Conservation (phyloP, 2,329 filamentous ascomycete genomes). For the Aspergillus unguis region DNA sequence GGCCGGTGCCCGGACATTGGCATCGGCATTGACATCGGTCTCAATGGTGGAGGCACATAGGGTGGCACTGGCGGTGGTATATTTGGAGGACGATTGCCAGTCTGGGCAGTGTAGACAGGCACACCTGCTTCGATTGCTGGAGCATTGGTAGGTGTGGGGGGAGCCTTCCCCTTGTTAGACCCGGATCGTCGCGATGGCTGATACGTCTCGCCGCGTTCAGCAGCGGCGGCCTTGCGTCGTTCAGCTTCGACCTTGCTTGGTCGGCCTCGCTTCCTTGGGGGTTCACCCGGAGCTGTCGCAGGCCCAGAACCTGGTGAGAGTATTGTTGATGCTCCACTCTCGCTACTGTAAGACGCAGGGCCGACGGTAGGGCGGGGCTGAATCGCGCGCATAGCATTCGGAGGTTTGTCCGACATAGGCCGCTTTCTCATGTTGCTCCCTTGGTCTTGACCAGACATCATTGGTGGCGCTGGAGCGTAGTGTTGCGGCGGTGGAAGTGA, state of each 20-base stretch:
- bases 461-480: conserved; percentile 20
- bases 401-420: conserved; percentile 31
- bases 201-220: conserved; percentile 39
- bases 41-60: conserved; percentile 19
- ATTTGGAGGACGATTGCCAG: conserved; percentile 15
- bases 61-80: conserved; percentile 19
- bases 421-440: conserved; percentile 30
- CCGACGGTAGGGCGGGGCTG: conserved; percentile 39
- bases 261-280: conserved; percentile 42
- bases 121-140: conserved; percentile 21
- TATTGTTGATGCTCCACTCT: conserved; percentile 32
- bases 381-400: conserved; percentile 34
- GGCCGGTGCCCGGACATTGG: no score
- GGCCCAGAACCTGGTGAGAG: conserved; percentile 35
- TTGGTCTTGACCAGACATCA: conserved; percentile 22
- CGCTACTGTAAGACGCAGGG: conserved; percentile 32
- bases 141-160: conserved; percentile 32
- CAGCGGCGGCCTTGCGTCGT: conserved; percentile 36
- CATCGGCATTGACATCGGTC: conserved; percentile 13
- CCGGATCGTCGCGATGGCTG: conserved; percentile 31
- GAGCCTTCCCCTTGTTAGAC: conserved; percentile 26
- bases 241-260: conserved; percentile 43
- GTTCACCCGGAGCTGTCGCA: conserved; percentile 26
- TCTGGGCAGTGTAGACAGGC: conserved; percentile 20
- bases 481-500: conserved; percentile 22